Evolutionary conservation across 108 stramenopile species (phyloP).

Genomic region (Fragilariopsis cylindrus): DNA sequence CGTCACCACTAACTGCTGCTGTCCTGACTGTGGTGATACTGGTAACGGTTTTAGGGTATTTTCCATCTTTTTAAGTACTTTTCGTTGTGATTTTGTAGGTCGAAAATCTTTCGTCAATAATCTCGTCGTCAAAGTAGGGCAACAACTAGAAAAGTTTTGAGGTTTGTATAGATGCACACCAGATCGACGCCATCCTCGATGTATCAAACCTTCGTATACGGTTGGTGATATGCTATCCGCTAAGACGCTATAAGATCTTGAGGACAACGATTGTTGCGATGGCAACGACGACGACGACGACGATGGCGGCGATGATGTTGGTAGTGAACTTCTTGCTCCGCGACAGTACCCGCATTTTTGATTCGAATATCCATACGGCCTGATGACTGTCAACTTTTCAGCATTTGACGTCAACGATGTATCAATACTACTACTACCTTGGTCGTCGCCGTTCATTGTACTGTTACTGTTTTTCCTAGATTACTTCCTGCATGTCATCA

Average conservation of each 20-base stretch:
- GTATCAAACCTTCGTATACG: conserved; percentile 61
- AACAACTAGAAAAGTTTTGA: conserved; percentile 77
- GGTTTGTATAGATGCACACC: conserved; percentile 83
- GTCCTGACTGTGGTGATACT: background rate
- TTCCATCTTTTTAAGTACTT: conserved; percentile 47
- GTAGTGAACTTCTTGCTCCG: conserved; percentile 47
- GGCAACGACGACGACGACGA: conserved; percentile 1
- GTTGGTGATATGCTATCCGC: conserved; percentile 48
- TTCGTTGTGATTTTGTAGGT: conserved; percentile 64
- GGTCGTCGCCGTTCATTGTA: too few species aligned
- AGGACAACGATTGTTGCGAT: conserved; percentile 38
- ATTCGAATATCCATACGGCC: conserved; percentile 58
- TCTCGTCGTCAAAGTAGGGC: conserved; percentile 79
- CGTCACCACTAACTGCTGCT: background rate
- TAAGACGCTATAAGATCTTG: conserved; percentile 71
- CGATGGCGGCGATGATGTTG: conserved; percentile 24
- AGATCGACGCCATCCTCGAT: conserved; percentile 83
- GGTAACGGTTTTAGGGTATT: background rate
- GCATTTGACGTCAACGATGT: background rate
- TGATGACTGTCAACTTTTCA: conserved; percentile 27
- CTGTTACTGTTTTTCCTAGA: too few species aligned
- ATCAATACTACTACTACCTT: too few species aligned
- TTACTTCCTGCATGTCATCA: too few species aligned
- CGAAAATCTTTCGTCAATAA: conserved; percentile 58
- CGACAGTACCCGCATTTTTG: conserved; percentile 78